Evolutionary conservation across 176 grass and related monocot species (phyloP).

Genomic region (Elymus sibiricus): DNA sequence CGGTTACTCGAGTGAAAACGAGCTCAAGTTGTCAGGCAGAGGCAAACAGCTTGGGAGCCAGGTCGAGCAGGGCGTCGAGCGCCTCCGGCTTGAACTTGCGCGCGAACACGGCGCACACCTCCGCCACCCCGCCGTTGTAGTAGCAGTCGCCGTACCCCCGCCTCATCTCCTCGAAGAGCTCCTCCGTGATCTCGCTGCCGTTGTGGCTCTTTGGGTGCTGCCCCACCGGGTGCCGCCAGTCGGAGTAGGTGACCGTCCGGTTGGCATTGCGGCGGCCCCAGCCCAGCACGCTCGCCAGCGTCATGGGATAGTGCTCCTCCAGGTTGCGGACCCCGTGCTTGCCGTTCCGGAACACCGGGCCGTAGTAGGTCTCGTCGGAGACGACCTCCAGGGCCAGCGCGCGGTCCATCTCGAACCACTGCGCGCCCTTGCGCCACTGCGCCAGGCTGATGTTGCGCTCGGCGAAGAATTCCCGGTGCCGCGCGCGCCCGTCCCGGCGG

Average conservation of each 20-base stretch:
- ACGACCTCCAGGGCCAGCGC: conserved; percentile 35
- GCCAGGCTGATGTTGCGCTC: conserved; percentile 30
- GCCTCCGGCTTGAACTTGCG: conserved; percentile 71
- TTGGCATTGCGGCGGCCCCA: conserved; percentile 43
- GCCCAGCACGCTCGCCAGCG: conserved; percentile 36
- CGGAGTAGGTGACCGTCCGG: conserved; percentile 54
- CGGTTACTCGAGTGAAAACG: no score
- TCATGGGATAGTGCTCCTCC: conserved; percentile 82
- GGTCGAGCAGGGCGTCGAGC: conserved; percentile 37
- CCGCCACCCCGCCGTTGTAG: conserved; percentile 39
- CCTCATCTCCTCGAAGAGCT: conserved; percentile 46
- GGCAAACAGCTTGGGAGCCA: conserved; percentile 55
- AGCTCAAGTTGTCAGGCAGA: conserved; percentile 22
- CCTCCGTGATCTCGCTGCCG: conserved; percentile 27
- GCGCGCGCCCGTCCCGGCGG: conserved; percentile 35
- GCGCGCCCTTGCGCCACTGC: conserved; percentile 73
- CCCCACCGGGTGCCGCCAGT: conserved; percentile 29
- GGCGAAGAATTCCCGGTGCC: conserved; percentile 44
- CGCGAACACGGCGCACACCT: conserved; percentile 58
- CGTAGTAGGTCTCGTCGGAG: conserved; percentile 49
- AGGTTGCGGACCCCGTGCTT: conserved; percentile 28
- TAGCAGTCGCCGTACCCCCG: conserved; percentile 30
- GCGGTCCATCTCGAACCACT: conserved; percentile 78
- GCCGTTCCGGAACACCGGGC: conserved; percentile 48
- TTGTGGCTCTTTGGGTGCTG: conserved; percentile 42